Evolutionary conservation across 345 rosid genomes (phyloP), one percentile per base, ranked within the genome.

Genomic region (Reutealis trisperma): DNA sequence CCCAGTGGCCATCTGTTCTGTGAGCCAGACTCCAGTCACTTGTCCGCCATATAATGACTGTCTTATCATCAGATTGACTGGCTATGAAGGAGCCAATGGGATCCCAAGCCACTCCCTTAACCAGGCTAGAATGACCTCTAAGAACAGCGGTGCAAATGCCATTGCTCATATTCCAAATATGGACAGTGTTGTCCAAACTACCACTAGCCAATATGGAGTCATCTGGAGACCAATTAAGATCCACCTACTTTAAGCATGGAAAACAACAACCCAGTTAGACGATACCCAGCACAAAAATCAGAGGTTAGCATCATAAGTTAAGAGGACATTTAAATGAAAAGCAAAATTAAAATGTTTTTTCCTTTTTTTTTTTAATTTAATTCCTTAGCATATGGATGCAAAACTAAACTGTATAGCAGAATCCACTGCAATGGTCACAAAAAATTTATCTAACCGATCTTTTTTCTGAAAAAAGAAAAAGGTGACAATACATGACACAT

Each of bases 211-310:
- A 78, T 84, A 85, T 90, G 59, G 90, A 92, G 81, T 96, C 99
- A 89, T 96, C 99, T 76, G 97, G 97, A 82, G 99, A 96, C 99
- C 99, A 96, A 83, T 96, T 96, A 84, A 94, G 96, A 96, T 96
- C 99, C 92, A 96, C 99, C 99, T 96, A 96, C 97, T 92, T 90
- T 80, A 93, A 80, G 89, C 92, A 85, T 77, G 80, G 74, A 77
- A 78, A 72, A 80, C 59, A 85, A 63, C 62, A 66, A 80, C 80
- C 82, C 75, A 78, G 89, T 87, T 86, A 88, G 81, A 84, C 73
- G 22, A 83, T 79, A 72, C 60, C 32, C 47, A 57, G n/a, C 21
- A 34, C 44, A 52, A 51, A 52, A 18, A 69, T 79, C 34, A 73
- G 71, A 86, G 37, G 75, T 70, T 79, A 71, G 25, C 52, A n/a